Evolutionary conservation across 108 stramenopile genomes (phyloP).

Genomic region (Fragilaria radians): DNA sequence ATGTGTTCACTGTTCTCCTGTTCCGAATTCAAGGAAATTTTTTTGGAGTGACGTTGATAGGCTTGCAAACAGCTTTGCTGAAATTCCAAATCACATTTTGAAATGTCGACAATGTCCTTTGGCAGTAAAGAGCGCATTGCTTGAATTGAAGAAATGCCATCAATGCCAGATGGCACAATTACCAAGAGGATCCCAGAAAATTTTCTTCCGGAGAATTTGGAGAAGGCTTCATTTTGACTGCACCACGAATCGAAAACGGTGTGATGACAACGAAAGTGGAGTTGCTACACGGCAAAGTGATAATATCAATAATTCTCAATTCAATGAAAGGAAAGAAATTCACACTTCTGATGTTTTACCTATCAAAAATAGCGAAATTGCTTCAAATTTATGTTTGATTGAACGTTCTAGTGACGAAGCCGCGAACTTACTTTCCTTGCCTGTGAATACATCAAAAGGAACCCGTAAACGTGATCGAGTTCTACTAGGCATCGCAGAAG

Average conservation of each 20-base stretch:
- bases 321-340: too few relatives aligned
- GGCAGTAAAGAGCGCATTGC: conserved; percentile 57
- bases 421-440: conserved; percentile 24
- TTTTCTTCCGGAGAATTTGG: conserved; percentile 87
- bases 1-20: conserved; percentile 69
- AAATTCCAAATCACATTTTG: conserved; percentile 80
- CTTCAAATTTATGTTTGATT: too few relatives aligned
- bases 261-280: too few relatives aligned
- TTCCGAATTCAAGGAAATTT: conserved; percentile 70
- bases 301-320: too few relatives aligned
- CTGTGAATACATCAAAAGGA: conserved; percentile 2
- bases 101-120: conserved; percentile 71
- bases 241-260: too few relatives aligned
- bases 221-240: conserved; percentile 73
- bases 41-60: conserved; percentile 87
- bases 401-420: conserved; percentile 28
- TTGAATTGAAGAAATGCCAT: conserved; percentile 64
- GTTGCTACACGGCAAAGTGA: too few relatives aligned
- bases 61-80: conserved; percentile 84
- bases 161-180: conserved; percentile 67
- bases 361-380: too few relatives aligned
- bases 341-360: too few relatives aligned
- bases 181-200: conserved; percentile 82
- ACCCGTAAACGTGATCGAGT: conserved; percentile 48
- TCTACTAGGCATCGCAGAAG: conserved; percentile 72